These are phyloP conservation scores for Arabidopsis arenosa DNA, from an alignment of 345 rosid genomes.

Conservation along the genomic window DNA sequence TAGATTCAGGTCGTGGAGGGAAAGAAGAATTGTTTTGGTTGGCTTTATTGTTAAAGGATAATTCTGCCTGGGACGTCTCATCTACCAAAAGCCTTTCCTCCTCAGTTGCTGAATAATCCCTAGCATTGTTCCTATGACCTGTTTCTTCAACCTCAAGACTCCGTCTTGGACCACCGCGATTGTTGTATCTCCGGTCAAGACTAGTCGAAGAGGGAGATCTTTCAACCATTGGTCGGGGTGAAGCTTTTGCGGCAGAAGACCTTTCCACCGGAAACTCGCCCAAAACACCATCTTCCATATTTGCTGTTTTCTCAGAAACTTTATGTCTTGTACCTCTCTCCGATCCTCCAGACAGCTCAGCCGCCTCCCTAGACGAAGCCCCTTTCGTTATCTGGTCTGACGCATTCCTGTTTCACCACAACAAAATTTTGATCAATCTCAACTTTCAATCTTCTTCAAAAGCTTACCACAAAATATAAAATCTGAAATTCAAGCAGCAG, in stretches of 20 bases:
- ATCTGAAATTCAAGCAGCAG: conserved; percentile 1
- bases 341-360: conserved; percentile 57
- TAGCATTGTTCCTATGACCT: conserved; percentile 61
- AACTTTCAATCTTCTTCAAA: conserved; percentile 17
- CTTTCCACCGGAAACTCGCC: conserved; percentile 72
- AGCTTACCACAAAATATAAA: conserved; percentile 13
- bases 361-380: conserved; percentile 58
- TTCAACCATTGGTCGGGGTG: conserved; percentile 67
- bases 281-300: conserved; percentile 67
- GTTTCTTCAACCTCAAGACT: conserved; percentile 78
- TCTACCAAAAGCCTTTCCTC: conserved; percentile 70
- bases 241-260: conserved; percentile 75
- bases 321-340: conserved; percentile 69
- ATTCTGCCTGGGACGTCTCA: conserved; percentile 66
- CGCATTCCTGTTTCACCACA: conserved; percentile 54
- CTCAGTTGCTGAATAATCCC: conserved; percentile 55
- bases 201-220: conserved; percentile 83
- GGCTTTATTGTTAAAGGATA: conserved; percentile 60
- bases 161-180: conserved; percentile 62
- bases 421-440: conserved; percentile 26
- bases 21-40: conserved; percentile 60
- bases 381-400: conserved; percentile 63
- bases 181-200: conserved; percentile 71
- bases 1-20: conserved; percentile 65
- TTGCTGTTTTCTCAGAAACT: conserved; percentile 59